phyloP scores from a whole-genome alignment of 1,139 yeast genomes.

The Pichia sp. region DNA sequence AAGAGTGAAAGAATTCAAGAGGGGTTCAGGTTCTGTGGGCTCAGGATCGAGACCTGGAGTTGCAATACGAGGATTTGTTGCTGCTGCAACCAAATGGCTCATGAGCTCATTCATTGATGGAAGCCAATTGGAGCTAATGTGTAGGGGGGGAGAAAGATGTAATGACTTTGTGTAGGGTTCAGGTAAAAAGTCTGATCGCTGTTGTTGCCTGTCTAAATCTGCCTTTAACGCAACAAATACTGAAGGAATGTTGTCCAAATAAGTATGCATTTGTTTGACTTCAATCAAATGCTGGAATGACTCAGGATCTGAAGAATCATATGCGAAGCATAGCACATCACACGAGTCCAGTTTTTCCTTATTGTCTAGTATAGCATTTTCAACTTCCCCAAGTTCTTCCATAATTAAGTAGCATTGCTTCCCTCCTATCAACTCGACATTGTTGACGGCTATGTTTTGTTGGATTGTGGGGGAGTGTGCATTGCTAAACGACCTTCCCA shows the following conservation, averaged over 20 bases:
- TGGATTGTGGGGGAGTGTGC: slow-evolving; percentile 76
- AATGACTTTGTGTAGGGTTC: slow-evolving; percentile 74
- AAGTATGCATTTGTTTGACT: slow-evolving; percentile 53
- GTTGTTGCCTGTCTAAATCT: slow-evolving; percentile 92
- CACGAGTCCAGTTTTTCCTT: slow-evolving; percentile 71
- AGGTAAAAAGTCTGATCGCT: slow-evolving; percentile 79
- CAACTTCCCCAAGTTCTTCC: slow-evolving; percentile 86
- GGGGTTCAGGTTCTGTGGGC: slow-evolving; percentile 43
- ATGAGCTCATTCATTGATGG: slow-evolving; percentile 81
- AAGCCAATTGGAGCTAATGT: slow-evolving; percentile 86
- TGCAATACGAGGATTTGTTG: slow-evolving; percentile 68
- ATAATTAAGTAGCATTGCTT: slow-evolving; percentile 88
- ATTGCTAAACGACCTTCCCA: slow-evolving; percentile 70
- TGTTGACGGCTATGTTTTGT: slow-evolving; percentile 80
- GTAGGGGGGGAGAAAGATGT: slow-evolving; percentile 72
- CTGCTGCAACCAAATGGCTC: slow-evolving; percentile 85
- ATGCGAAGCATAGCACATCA: slow-evolving; percentile 84
- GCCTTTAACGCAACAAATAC: slow-evolving; percentile 92
- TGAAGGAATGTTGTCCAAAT: slow-evolving; percentile 68
- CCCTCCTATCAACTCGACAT: slow-evolving; percentile 92
- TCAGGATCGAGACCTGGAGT: slow-evolving; percentile 82
- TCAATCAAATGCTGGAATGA: slow-evolving; percentile 81
- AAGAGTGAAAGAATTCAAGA: slow-evolving; percentile 50
- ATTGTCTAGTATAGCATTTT: slow-evolving; percentile 76
- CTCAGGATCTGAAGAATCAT: slow-evolving; percentile 94